phyloP scores from a whole-genome alignment of 2,329 filamentous ascomycete genomes.

The Orbilia blumenaviensis region DNA sequence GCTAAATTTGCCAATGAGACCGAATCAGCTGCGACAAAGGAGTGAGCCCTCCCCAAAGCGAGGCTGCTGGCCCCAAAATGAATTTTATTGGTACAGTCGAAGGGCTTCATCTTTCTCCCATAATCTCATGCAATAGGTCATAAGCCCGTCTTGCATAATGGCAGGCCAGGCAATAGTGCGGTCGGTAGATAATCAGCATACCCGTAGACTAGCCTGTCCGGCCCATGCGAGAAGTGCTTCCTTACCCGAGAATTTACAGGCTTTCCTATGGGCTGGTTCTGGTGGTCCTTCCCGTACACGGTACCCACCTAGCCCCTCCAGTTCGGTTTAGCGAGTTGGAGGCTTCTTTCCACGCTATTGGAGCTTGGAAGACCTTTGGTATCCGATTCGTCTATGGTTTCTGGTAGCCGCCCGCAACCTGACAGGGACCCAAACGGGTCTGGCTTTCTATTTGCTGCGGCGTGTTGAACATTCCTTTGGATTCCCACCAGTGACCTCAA shows the following conservation, averaged over 20 bases:
- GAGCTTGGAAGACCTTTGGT: constrained; percentile 33
- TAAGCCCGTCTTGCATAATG: constrained; percentile 51
- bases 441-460: constrained; percentile 48
- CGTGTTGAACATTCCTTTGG: constrained; percentile 26
- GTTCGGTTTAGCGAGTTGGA: constrained; percentile 52
- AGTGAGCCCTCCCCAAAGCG: constrained; percentile 23
- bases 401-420: constrained; percentile 50
- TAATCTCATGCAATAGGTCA: constrained; percentile 53
- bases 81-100: constrained; percentile 19
- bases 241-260: constrained; percentile 50
- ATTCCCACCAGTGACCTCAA: constrained; percentile 32
- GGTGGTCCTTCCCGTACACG: constrained; percentile 49
- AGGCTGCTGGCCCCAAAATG: constrained; percentile 19
- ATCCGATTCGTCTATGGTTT: constrained; percentile 50
- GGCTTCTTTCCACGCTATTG: constrained; percentile 49
- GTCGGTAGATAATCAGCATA: constrained; percentile 54
- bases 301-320: constrained; percentile 48
- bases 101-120: constrained; percentile 19
- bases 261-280: constrained; percentile 38
- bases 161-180: constrained; percentile 16
- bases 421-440: constrained; percentile 29
- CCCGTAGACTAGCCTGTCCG: constrained; percentile 38
- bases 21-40: constrained; percentile 33
- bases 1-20: constrained; percentile 22
- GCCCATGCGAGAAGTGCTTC: constrained; percentile 41